Evolutionary conservation across 2,329 filamentous ascomycete genomes (phyloP).

Genomic region (Phialophora verrucosa): DNA sequence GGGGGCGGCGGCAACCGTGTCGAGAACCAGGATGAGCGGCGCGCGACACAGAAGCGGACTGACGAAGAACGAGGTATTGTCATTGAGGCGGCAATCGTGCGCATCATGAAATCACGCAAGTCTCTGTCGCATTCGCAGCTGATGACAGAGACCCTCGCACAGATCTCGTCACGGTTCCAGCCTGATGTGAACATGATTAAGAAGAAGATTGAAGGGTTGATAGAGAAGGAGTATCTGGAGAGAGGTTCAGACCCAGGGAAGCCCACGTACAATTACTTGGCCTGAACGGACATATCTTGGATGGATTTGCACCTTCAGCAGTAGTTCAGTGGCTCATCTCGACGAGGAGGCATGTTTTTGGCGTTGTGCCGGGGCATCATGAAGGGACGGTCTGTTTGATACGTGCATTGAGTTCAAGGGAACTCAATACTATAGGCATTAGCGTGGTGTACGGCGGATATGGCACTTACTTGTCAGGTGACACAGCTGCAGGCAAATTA

Average conservation of each 20-base stretch:
- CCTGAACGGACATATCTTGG: constrained; percentile 29
- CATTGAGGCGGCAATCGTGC: constrained; percentile 59
- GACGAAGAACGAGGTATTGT: constrained; percentile 56
- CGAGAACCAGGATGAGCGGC: constrained; percentile 70
- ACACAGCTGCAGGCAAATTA: neutral
- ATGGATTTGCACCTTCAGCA: neutral
- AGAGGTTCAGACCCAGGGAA: constrained; percentile 42
- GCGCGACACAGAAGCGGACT: constrained; percentile 57
- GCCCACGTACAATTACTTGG: constrained; percentile 43
- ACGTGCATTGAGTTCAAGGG: constrained; percentile 15
- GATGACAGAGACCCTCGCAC: constrained; percentile 57
- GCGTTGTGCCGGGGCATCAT: neutral
- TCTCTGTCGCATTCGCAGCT: constrained; percentile 54
- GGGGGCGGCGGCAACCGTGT: constrained; percentile 78
- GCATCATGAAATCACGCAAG: constrained; percentile 62
- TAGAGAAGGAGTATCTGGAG: constrained; percentile 61
- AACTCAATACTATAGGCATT: constrained; percentile 9
- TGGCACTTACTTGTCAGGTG: neutral
- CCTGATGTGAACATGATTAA: constrained; percentile 61
- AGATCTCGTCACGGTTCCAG: constrained; percentile 55
- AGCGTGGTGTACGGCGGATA: constrained; percentile 23
- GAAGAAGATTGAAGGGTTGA: constrained; percentile 59
- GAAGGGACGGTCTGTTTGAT: constrained; percentile 16
- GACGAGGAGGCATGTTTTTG: neutral
- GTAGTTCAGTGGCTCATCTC: neutral